phyloP scores from a whole-genome alignment of 2,329 filamentous ascomycete genomes.

The Berkeleyomyces rouxiae region DNA sequence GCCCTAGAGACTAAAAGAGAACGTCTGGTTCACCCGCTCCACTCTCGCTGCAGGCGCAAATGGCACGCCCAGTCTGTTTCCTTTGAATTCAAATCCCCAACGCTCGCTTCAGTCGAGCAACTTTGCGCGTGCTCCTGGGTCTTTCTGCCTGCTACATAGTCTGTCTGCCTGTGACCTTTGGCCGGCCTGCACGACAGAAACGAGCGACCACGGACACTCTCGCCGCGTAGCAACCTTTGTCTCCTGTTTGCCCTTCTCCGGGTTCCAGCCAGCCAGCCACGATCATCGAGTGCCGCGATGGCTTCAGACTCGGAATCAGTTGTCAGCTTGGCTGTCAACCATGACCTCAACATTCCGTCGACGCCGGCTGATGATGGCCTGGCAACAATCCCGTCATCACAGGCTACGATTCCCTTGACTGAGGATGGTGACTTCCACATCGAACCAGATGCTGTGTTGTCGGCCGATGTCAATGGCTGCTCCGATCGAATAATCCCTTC shows the following conservation, averaged over 20 bases:
- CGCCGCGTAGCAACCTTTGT: neutral
- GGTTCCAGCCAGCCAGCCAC: neutral
- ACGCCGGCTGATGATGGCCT: constrained; percentile 5
- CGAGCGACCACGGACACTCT: no score
- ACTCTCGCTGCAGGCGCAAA: neutral
- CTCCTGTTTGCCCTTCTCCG: neutral
- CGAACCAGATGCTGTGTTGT: constrained; percentile 32
- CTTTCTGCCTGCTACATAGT: no score
- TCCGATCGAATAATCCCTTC: constrained; percentile 35
- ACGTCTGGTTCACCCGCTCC: neutral
- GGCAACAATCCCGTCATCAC: constrained; percentile 21
- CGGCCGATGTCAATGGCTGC: constrained; percentile 31
- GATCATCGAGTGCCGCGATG: neutral
- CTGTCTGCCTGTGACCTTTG: no score
- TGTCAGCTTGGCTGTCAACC: neutral
- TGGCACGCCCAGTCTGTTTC: neutral
- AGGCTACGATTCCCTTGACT: constrained; percentile 41
- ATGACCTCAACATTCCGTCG: neutral
- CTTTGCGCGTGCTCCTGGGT: no score
- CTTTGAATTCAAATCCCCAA: neutral
- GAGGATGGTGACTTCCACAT: constrained; percentile 35
- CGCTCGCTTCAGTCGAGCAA: neutral
- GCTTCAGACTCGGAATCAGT: constrained; percentile 5
- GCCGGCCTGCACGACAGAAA: no score
- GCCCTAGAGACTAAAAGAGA: neutral